phyloP scores from a whole-genome alignment of 192 early-diverging fungal species.

The Podila minutissima region DNA sequence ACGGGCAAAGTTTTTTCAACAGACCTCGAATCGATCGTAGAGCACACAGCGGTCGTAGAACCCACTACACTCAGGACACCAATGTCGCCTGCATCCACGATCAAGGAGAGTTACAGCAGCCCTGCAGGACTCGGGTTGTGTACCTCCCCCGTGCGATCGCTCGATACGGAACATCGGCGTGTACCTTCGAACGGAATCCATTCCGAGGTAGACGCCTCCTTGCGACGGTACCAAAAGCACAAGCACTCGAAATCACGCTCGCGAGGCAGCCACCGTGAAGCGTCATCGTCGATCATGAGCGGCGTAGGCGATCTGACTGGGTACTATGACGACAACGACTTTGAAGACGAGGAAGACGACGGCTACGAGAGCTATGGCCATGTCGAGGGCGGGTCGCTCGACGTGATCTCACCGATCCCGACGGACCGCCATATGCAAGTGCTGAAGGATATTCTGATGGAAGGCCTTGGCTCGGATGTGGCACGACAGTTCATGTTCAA shows the following conservation, averaged over 20 bases:
- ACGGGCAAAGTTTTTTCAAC: background rate
- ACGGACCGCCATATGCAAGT: constrained; percentile 53
- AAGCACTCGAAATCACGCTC: constrained; percentile 8
- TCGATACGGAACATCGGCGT: constrained; percentile 3
- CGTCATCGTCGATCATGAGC: constrained; percentile 1
- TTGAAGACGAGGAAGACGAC: constrained; percentile 29
- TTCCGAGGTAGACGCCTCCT: constrained; percentile 29
- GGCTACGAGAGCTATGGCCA: constrained; percentile 35
- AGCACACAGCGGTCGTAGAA: background rate
- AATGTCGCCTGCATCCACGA: background rate
- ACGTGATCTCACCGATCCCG: constrained; percentile 47
- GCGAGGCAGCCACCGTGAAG: background rate
- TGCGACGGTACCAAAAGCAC: constrained; percentile 36
- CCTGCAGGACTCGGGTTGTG: constrained; percentile 27
- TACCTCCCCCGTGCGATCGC: constrained; percentile 12
- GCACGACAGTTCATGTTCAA: constrained; percentile 47
- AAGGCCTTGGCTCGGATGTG: constrained; percentile 41
- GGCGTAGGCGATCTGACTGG: background rate
- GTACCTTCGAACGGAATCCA: background rate
- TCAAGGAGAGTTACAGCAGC: constrained; percentile 32
- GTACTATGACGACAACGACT: constrained; percentile 9
- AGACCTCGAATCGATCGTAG: background rate
- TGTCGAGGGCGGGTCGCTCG: constrained; percentile 18
- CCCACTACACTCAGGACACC: background rate
- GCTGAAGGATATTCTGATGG: constrained; percentile 50